phyloP scores from a whole-genome alignment of 306 rosid species.

The Corylus avellana region DNA sequence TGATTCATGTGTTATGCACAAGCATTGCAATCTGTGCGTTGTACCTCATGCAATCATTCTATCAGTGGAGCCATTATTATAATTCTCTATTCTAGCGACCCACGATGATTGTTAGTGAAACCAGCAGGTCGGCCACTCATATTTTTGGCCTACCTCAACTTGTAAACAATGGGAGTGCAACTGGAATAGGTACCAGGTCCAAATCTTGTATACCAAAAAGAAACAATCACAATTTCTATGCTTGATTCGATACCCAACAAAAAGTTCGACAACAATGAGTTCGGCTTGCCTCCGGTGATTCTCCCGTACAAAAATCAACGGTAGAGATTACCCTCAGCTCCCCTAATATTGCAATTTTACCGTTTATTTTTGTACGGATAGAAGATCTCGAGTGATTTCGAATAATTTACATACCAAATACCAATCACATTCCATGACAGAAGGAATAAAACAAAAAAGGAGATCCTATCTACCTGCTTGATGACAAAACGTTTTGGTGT shows the following conservation, averaged over 20 bases:
- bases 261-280: too few relatives aligned
- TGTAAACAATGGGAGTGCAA: background rate
- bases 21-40: background rate
- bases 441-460: background rate
- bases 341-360: too few relatives aligned
- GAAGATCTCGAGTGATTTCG: background rate
- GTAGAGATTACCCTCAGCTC: too few relatives aligned
- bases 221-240: background rate
- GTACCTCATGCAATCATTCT: background rate
- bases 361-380: background rate
- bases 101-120: background rate
- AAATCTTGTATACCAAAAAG: background rate
- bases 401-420: background rate
- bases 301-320: too few relatives aligned
- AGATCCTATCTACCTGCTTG: background rate
- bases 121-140: background rate
- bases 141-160: background rate
- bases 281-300: too few relatives aligned
- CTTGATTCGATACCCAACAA: background rate
- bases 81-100: background rate
- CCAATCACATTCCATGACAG: background rate
- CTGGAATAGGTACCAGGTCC: background rate
- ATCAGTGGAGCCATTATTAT: background rate
- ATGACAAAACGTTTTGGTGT: background rate
- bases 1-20: background rate